Evolutionary conservation across 2,329 filamentous ascomycete genomes (phyloP), one percentile per base, ranked within the genome.

Genomic region (Ceratocystis lukuohia): DNA sequence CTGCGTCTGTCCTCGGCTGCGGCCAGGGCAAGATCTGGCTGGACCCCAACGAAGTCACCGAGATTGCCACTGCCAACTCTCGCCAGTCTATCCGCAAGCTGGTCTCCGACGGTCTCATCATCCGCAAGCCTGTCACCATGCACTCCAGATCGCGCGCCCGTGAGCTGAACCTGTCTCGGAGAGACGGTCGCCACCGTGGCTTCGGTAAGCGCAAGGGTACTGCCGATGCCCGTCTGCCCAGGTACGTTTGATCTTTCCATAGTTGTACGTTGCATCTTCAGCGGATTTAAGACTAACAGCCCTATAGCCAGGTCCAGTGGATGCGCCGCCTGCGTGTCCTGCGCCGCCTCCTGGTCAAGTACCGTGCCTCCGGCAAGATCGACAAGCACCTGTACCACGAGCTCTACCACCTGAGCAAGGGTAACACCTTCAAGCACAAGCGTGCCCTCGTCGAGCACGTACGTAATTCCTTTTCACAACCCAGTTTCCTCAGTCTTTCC

Each of bases 401-500:
- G 84, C 91, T 99, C 74, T 99, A 99, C 87, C 94, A 96, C 82
- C 84, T 96, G 79, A 94, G 89, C 88, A 99, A 99, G 92, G 95
- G 94, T 95, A 99, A 99, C 88, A 93, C 94, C 80, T 99, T 99
- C 89, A 99, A 99, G 92, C 94, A 99, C 91, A 99, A 97, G 92
- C 89, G 94, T 82, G 94, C 92, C 77, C 88, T 99, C 76, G 91
- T 99, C 79, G 94, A 99, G 87, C 94, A 99, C 85, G 94, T 99
- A 95, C 77, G 94, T 91, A 66, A 64, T 45, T 8, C 22, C 63
- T 10, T 17, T 37, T 41, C 37, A 12, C 25, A 25, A 20, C 17
- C 10, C 8, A 37, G 5, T n/a, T n/a, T 37, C 15, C 28, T 30
- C 20, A 3, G 56, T 10, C 56, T 57, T 57, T 3, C 17, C 45